These are phyloP conservation scores for Boletus reticuloceps DNA, from an alignment of 768 basidiomycete genomes.

Conservation along the genomic window DNA sequence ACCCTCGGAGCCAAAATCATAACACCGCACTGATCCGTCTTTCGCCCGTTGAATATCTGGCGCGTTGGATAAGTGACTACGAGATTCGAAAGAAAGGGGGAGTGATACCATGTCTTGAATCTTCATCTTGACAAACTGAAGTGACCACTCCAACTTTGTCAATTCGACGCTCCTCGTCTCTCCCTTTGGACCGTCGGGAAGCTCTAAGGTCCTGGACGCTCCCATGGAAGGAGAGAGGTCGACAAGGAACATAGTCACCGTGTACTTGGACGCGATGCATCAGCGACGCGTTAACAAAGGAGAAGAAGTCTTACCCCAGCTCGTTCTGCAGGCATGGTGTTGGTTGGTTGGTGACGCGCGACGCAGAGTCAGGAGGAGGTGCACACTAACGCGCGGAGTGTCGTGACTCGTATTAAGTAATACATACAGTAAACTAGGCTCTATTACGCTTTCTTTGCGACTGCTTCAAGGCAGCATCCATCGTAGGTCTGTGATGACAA, in stretches of 20 bases:
- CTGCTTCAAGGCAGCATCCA: slow-evolving; percentile 44
- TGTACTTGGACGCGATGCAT: slow-evolving; percentile 51
- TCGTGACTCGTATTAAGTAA: background rate
- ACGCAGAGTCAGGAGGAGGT: slow-evolving; percentile 16
- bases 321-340: slow-evolving; percentile 71
- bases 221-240: slow-evolving; percentile 90
- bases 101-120: slow-evolving; percentile 81
- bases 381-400: too few relatives aligned
- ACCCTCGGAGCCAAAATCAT: slow-evolving; percentile 82
- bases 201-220: slow-evolving; percentile 51
- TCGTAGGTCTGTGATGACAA: slow-evolving; percentile 25
- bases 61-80: background rate
- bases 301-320: slow-evolving; percentile 58
- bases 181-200: slow-evolving; percentile 51
- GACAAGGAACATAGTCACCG: slow-evolving; percentile 85
- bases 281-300: background rate
- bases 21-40: slow-evolving; percentile 94
- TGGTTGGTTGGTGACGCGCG: slow-evolving; percentile 16
- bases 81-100: background rate
- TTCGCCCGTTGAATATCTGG: slow-evolving; percentile 87
- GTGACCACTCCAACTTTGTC: slow-evolving; percentile 75
- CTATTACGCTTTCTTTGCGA: slow-evolving; percentile 59
- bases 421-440: slow-evolving; percentile 27
- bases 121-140: slow-evolving; percentile 88
- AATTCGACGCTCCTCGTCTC: slow-evolving; percentile 53